These are phyloP conservation scores for Gastrodia elata DNA, from an alignment of 106 monocot genomes.

Conservation along the genomic window DNA sequence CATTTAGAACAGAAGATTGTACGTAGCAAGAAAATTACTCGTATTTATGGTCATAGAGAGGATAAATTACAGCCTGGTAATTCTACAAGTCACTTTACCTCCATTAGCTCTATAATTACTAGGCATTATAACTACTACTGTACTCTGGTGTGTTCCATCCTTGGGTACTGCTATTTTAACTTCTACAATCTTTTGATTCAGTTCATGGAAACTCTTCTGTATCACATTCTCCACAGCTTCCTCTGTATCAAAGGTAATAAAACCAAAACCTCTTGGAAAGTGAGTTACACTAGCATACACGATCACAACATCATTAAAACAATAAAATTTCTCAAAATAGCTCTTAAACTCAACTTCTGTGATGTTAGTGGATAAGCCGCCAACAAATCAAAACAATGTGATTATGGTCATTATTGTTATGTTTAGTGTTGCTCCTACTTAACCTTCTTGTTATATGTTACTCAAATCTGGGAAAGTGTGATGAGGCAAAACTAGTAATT, in stretches of 20 bases:
- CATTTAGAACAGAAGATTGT: constrained; percentile 15
- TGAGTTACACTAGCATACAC: constrained; percentile 50
- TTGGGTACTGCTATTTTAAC: constrained; percentile 79
- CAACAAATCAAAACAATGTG: constrained; percentile 47
- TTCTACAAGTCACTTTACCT: constrained; percentile 13
- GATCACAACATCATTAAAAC: constrained; percentile 51
- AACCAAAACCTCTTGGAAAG: constrained; percentile 76
- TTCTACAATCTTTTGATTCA: constrained; percentile 66
- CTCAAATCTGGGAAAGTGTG: constrained; percentile 12
- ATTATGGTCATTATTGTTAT: background rate
- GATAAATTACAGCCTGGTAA: constrained; percentile 16
- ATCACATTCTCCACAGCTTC: constrained; percentile 52
- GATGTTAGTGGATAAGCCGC: constrained; percentile 47
- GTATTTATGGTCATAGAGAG: constrained; percentile 20
- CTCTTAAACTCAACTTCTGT: constrained; percentile 37
- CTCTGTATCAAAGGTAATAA: constrained; percentile 66
- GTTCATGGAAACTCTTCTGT: constrained; percentile 40
- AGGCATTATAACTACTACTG: too few relatives aligned
- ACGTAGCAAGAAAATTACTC: constrained; percentile 20
- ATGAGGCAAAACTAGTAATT: constrained; percentile 9
- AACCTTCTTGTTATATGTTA: constrained; percentile 9
- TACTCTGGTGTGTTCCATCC: constrained; percentile 14
- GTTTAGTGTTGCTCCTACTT: constrained; percentile 12
- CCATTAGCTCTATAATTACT: constrained; percentile 7
- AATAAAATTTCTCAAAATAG: constrained; percentile 64